These are phyloP conservation scores for Xylaria sp. DNA, from an alignment of 2,329 filamentous ascomycete species.

Conservation along the genomic window DNA sequence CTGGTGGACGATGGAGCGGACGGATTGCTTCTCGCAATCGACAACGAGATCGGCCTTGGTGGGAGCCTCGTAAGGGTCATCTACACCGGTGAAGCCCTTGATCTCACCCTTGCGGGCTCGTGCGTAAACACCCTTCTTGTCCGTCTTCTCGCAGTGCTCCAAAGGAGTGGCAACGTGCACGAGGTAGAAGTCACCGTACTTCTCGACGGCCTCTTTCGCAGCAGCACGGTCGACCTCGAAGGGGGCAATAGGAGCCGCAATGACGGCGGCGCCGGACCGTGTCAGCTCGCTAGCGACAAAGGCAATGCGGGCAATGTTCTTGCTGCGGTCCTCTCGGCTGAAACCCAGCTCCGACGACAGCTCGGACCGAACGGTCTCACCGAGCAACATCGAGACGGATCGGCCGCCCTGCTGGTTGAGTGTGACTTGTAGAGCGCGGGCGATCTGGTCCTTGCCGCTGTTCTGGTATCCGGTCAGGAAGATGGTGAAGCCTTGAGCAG, in stretches of 20 bases:
- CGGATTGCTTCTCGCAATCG: constrained; percentile 82
- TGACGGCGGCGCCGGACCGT: constrained; percentile 89
- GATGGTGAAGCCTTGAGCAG: constrained; percentile 94
- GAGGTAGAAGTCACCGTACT: constrained; percentile 90
- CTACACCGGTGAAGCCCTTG: constrained; percentile 97
- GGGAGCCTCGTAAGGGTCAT: constrained; percentile 93
- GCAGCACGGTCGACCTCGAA: constrained; percentile 79
- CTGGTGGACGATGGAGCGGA: constrained; percentile 94
- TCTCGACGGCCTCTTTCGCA: constrained; percentile 84
- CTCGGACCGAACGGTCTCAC: constrained; percentile 92
- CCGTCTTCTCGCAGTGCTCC: constrained; percentile 92
- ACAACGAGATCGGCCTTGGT: constrained; percentile 82
- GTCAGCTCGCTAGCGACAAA: constrained; percentile 97
- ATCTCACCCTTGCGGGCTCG: constrained; percentile 87
- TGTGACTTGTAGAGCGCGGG: constrained; percentile 92
- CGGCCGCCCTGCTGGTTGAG: constrained; percentile 98
- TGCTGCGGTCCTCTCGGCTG: constrained; percentile 88
- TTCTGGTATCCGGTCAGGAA: constrained; percentile 98
- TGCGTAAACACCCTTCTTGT: constrained; percentile 88
- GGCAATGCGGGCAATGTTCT: constrained; percentile 93
- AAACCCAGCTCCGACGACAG: constrained; percentile 96
- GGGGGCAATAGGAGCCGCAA: constrained; percentile 94
- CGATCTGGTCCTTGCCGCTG: constrained; percentile 95
- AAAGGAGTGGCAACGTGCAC: constrained; percentile 93
- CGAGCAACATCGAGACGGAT: constrained; percentile 90